Evolutionary conservation across 768 basidiomycete genomes (phyloP).

Genomic region (Tulasnella sp.): DNA sequence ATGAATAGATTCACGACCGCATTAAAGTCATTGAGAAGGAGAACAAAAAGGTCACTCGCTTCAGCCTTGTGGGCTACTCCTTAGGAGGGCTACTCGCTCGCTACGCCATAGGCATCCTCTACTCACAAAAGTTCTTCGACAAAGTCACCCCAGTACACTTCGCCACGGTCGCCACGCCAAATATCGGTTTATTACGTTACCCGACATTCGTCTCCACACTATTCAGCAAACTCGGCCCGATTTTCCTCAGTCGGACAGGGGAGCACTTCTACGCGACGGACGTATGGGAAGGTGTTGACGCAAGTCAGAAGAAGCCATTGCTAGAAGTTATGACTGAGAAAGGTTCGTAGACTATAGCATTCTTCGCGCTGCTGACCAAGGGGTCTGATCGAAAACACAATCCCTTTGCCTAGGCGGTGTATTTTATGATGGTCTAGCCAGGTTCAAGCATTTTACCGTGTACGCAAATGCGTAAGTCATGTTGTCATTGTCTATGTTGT

Average conservation of each 20-base stretch:
- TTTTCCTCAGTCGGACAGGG: constrained; percentile 66
- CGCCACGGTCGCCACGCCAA: constrained; percentile 73
- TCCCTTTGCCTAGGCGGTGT: constrained; percentile 47
- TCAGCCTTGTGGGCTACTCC: constrained; percentile 69
- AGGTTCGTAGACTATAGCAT: constrained; percentile 31
- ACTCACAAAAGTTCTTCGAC: constrained; percentile 62
- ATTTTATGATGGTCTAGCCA: constrained; percentile 61
- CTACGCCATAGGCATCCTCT: constrained; percentile 62
- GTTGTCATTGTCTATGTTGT: background rate
- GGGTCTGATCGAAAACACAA: too few relatives aligned
- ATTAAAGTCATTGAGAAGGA: constrained; percentile 38
- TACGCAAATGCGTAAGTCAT: constrained; percentile 67
- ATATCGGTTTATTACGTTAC: constrained; percentile 62
- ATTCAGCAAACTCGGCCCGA: constrained; percentile 48
- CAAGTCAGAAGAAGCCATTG: constrained; percentile 37
- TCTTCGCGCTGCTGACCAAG: too few relatives aligned
- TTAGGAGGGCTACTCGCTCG: constrained; percentile 76
- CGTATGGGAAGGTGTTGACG: constrained; percentile 43
- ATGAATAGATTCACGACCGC: constrained; percentile 43
- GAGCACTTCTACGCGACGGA: constrained; percentile 68
- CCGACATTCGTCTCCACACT: constrained; percentile 48
- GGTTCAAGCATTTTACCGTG: constrained; percentile 59
- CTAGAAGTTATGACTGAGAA: constrained; percentile 76
- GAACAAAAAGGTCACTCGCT: constrained; percentile 46
- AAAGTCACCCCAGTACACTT: constrained; percentile 66